Conservation (phyloP, 345 rosid genomes). For the Ceriops zippeliana region DNA sequence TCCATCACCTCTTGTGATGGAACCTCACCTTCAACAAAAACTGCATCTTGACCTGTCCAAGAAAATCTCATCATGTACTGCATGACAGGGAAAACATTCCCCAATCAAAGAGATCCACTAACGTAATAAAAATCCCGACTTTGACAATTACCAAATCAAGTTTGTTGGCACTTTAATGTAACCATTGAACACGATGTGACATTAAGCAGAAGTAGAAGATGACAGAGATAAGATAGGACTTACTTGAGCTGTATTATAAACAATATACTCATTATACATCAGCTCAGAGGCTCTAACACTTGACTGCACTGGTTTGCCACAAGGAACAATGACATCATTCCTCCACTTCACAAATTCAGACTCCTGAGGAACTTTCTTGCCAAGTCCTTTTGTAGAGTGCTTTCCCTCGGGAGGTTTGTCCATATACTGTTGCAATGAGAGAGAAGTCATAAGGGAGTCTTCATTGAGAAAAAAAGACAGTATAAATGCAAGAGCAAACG, state of each 20-base stretch:
- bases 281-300: slow-evolving; percentile 73
- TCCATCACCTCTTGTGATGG: slow-evolving; percentile 65
- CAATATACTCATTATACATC: slow-evolving; percentile 92
- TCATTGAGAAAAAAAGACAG: not conserved
- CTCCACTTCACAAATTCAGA: slow-evolving; percentile 78
- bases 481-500: not conserved
- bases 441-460: not conserved
- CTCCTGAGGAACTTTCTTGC: slow-evolving; percentile 74
- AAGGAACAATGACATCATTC: slow-evolving; percentile 76
- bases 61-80: slow-evolving; percentile 2
- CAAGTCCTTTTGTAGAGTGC: slow-evolving; percentile 93
- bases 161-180: too few species aligned
- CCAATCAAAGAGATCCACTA: not conserved
- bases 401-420: slow-evolving; percentile 88
- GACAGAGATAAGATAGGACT: slow-evolving; percentile 19
- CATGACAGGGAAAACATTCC: not conserved
- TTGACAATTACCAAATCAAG: not conserved
- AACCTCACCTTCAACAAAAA: slow-evolving; percentile 67
- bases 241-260: slow-evolving; percentile 81
- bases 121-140: too few species aligned
- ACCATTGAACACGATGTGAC: too few species aligned
- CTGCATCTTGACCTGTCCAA: slow-evolving; percentile 75
- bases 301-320: slow-evolving; percentile 86
- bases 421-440: slow-evolving; percentile 44
- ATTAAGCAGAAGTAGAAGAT: not conserved